These are phyloP conservation scores for Suillus paluster DNA, from an alignment of 768 basidiomycete species.

Conservation along the genomic window DNA sequence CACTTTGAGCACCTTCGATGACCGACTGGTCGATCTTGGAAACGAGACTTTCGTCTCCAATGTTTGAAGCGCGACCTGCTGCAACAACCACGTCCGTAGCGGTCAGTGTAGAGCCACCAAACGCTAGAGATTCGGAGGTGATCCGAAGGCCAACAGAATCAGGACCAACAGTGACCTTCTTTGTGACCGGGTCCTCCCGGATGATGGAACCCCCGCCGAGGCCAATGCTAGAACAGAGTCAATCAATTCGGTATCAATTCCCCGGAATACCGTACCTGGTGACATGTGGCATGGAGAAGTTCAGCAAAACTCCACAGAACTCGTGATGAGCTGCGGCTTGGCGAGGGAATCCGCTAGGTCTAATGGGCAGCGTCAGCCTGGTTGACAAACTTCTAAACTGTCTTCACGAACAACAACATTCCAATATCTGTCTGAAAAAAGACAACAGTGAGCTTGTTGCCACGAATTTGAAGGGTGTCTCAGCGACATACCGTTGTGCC, in stretches of 20 bases:
- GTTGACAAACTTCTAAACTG: neutral
- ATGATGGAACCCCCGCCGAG: conserved; percentile 68
- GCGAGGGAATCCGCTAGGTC: conserved; percentile 60
- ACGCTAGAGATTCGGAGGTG: conserved; percentile 52
- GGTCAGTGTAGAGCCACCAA: conserved; percentile 61
- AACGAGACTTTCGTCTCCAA: conserved; percentile 33
- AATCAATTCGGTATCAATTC: neutral
- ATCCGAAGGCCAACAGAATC: conserved; percentile 66
- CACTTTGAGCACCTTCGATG: conserved; percentile 40
- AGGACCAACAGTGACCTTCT: conserved; percentile 59
- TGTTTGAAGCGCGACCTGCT: conserved; percentile 29
- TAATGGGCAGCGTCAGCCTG: conserved; percentile 10
- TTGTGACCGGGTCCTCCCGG: conserved; percentile 34
- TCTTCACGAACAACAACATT: conserved; percentile 47
- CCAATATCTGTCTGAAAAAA: conserved; percentile 56
- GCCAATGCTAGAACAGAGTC: conserved; percentile 47
- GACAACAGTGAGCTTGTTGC: conserved; percentile 7
- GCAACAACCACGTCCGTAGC: conserved; percentile 64
- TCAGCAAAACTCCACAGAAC: conserved; percentile 62
- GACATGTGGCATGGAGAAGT: conserved; percentile 65
- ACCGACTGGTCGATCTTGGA: conserved; percentile 25
- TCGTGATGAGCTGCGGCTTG: conserved; percentile 67
- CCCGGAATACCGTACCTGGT: conserved; percentile 30
- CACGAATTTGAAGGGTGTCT: conserved; percentile 10
- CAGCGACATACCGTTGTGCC: conserved; percentile 53